Evolutionary conservation across 2,329 filamentous ascomycete species (phyloP), one percentile per base, ranked within the genome.

Genomic region (Alternaria incomplexa): DNA sequence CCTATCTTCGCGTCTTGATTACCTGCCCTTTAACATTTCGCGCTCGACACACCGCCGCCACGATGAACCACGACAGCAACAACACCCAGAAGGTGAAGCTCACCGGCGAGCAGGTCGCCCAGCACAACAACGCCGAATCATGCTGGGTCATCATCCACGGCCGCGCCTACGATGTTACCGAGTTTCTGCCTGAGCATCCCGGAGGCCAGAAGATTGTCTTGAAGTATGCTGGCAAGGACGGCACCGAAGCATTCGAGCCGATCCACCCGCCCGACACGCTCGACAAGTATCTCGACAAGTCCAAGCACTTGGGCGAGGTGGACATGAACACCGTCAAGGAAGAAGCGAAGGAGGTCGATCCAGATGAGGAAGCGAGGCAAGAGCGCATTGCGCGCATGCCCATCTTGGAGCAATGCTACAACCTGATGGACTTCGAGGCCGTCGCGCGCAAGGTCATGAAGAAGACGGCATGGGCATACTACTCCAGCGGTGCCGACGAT

Each of bases 401-500:
- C 5, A 79, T 83, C 11, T 73, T 85, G 20, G 77, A 81, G 63
- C 77, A 82, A 54, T 79, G 84, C 61, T 80, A 85, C 68, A 84
- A 82, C 67, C 72, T 81, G 12, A 79, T 85, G 71, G 96, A 99
- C 82, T 99, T 99, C 79, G 96, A 99, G 85, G 89, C 93, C 4
- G 95, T 98, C 36, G 96, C 96, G 6, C 89, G 91, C 73, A 85
- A 89, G 43, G 89, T 96, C 60, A 97, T 98, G 95, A 97, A 97
- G 87, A 96, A 92, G 84, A 91, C 90, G 1, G 95, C 95, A 0
- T 99, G 96, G 96, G 96, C 92, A 25, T 99, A 99, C 83, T 99
- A 99, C 81, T 97, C 93, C 1, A 96, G 92, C 76, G 95, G 93
- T 60, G 93, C 95, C 0, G 93, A 96, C 76, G 93, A 96, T 75